Percentiles rank a stretch among this genome's conserved stretches.
Evolutionary conservation across 441 rosid genomes (phyloP).

Genomic region (Iberis amara): DNA sequence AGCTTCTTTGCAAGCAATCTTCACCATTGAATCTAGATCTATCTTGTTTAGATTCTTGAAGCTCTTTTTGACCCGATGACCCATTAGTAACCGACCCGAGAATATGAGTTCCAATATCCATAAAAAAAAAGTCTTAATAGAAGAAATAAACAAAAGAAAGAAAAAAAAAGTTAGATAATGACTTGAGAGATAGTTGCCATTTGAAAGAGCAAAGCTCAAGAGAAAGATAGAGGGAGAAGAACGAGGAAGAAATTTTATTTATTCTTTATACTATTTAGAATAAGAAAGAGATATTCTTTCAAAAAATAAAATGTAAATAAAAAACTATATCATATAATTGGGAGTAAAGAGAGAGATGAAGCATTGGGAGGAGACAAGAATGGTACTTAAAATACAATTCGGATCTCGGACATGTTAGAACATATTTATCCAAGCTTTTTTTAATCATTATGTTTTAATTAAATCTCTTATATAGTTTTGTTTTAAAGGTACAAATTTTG

Average conservation of each 20-base stretch:
- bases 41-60: slow-evolving; percentile 47
- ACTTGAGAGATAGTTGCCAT: slow-evolving; percentile 38
- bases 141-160: not conserved
- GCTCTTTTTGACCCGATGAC: slow-evolving; percentile 32
- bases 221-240: slow-evolving; percentile 31
- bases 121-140: slow-evolving; percentile 28
- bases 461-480: slow-evolving; percentile 6
- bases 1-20: slow-evolving; percentile 40
- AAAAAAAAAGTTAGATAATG: slow-evolving; percentile 27
- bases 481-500: slow-evolving; percentile 3
- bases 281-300: slow-evolving; percentile 15
- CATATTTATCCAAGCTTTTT: slow-evolving; percentile 35
- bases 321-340: too few species aligned
- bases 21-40: slow-evolving; percentile 44
- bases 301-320: slow-evolving; percentile 1
- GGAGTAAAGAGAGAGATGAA: slow-evolving; percentile 35
- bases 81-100: slow-evolving; percentile 40
- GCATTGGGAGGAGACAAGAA: slow-evolving; percentile 36
- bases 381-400: slow-evolving; percentile 33
- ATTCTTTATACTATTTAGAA: slow-evolving; percentile 13
- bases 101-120: slow-evolving; percentile 56
- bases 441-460: slow-evolving; percentile 19
- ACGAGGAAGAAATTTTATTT: slow-evolving; percentile 26
- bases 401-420: slow-evolving; percentile 39
- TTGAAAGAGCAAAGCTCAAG: slow-evolving; percentile 32